Conservation (phyloP, 1,284 basidiomycete species). For the Phellopilus nigrolimitatus region DNA sequence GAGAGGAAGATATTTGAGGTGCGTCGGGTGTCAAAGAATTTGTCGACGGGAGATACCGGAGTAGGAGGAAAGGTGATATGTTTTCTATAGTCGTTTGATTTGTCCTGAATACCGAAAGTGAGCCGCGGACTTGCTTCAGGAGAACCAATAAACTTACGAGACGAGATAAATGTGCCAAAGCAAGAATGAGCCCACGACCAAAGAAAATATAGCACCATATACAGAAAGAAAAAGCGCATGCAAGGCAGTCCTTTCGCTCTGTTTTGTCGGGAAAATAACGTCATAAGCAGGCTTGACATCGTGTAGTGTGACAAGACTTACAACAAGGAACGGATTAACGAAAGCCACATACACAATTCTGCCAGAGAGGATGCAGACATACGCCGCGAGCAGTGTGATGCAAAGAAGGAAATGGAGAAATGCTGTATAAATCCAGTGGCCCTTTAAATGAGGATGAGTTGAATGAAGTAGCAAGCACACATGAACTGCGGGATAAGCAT, state of each 20-base stretch:
- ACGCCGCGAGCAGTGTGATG: conserved; percentile 59
- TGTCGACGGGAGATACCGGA: conserved; percentile 51
- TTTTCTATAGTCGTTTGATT: conserved; percentile 86
- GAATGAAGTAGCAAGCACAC: neutral
- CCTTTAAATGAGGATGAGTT: conserved; percentile 38
- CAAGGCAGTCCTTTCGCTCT: conserved; percentile 66
- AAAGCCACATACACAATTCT: conserved; percentile 66
- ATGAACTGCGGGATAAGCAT: conserved; percentile 28
- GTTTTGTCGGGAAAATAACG: conserved; percentile 43
- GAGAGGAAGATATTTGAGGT: neutral
- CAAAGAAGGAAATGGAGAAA: conserved; percentile 81
- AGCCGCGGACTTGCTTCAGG: neutral
- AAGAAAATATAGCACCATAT: conserved; percentile 54
- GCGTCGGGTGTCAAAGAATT: neutral
- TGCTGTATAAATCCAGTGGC: conserved; percentile 80
- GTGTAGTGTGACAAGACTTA: conserved; percentile 32
- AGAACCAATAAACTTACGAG: conserved; percentile 44
- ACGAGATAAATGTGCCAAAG: conserved; percentile 78
- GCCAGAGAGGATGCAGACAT: conserved; percentile 54
- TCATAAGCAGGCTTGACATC: conserved; percentile 7
- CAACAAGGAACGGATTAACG: conserved; percentile 51
- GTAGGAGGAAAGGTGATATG: conserved; percentile 70
- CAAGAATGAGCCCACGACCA: conserved; percentile 74
- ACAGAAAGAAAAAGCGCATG: conserved; percentile 67
- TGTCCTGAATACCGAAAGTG: conserved; percentile 45